Evolutionary conservation across 352 stramenopile genomes (phyloP), one percentile per base, ranked within the genome.

Genomic region (Plasmopara viticola): DNA sequence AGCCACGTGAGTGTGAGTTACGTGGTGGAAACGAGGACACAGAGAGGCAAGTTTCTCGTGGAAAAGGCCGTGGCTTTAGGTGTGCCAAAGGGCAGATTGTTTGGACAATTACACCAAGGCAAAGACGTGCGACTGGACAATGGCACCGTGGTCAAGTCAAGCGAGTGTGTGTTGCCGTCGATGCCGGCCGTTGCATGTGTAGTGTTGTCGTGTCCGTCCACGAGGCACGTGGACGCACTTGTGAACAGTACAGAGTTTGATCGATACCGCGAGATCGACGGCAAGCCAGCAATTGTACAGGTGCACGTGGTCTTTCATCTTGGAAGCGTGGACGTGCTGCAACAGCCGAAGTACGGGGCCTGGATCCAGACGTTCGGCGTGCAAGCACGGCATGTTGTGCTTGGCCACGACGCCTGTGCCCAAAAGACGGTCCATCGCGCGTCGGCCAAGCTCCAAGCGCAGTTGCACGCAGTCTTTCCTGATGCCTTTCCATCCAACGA

Each of bases 41-140:
- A 88, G 50, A 68, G 79, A 29, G 84, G 84, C 44, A 94, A 92
- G 49, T 91, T 93, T 41, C 49, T 93, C 0, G 75, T 93, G 18
- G 68, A 90, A 35, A 76, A 73, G 25, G 83, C 83, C 1, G n/a
- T 74, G 6, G 73, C 70, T 30, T 54, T 90, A 9, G 83, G 80
- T 5, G 83, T 93, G 0, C 83, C 83, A 0, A 90, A 87, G 56
- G 83, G 83, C 4, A 80, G 75, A 37, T 51, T 90, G 31, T 92
- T 89, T 50, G 81, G 84, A 0, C 72, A 89, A 51, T 60, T 94
- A 34, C 81, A 91, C 46, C 73, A 87, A 10, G 84, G 83, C 10
- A 78, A 90, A 48, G 76, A 90, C 49, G 84, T 94, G 17, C 86
- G 69, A 20, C 63, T 93, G 15, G 37, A 71, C 0, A 78, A 90